A percentile compares a stretch with the other conserved stretches of the same genome.
Conservation (phyloP, 2,329 filamentous ascomycete species). For the Exutisphaerella laricina region DNA sequence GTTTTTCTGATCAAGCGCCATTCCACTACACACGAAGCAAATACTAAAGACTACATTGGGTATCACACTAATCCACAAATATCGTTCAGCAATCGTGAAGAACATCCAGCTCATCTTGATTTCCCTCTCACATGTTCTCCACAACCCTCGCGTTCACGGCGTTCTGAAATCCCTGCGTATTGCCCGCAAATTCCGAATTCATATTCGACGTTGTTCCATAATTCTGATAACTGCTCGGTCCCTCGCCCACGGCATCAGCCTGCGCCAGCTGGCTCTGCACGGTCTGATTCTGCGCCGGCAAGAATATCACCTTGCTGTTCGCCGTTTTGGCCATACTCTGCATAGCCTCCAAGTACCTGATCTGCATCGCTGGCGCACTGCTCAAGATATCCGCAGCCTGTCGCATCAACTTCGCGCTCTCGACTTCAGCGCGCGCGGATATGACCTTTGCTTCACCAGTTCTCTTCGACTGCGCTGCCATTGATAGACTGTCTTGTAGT, state of each 20-base stretch:
- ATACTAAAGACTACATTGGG: neutral
- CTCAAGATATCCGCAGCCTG: slow-evolving; percentile 89
- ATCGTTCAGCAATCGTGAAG: neutral
- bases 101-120: slow-evolving; percentile 2
- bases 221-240: slow-evolving; percentile 45
- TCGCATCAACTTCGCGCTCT: slow-evolving; percentile 86
- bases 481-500: slow-evolving; percentile 90
- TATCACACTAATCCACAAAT: neutral
- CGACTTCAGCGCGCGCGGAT: slow-evolving; percentile 91
- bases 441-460: slow-evolving; percentile 99
- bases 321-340: slow-evolving; percentile 95
- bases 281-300: slow-evolving; percentile 53
- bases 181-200: slow-evolving; percentile 34
- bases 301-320: slow-evolving; percentile 81
- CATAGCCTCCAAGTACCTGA: slow-evolving; percentile 97
- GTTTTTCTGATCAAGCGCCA: no score
- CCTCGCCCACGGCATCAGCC: slow-evolving; percentile 51
- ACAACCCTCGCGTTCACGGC: slow-evolving; percentile 77
- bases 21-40: no score
- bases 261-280: slow-evolving; percentile 50
- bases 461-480: slow-evolving; percentile 97
- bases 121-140: slow-evolving; percentile 68
- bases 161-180: slow-evolving; percentile 58
- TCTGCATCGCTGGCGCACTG: slow-evolving; percentile 94
- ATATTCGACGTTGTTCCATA: slow-evolving; percentile 19